Conservation (phyloP, 2,329 filamentous ascomycete genomes). For the Diaporthe ampelina region DNA sequence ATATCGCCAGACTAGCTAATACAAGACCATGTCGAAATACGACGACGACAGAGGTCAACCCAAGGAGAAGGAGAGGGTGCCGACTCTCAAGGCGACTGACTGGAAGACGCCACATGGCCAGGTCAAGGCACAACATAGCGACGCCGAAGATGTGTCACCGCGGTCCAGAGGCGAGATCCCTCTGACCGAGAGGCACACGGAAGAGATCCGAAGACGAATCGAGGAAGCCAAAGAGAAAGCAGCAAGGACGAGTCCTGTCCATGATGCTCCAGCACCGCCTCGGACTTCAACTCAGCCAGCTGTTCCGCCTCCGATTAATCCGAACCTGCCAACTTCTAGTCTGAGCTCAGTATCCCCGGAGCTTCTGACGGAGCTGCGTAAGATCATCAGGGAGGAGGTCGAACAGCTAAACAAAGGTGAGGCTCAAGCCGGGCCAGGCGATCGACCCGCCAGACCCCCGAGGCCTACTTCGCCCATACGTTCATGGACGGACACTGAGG, state of each 20-base stretch:
- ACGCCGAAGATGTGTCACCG: conserved; percentile 37
- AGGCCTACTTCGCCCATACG: conserved; percentile 24
- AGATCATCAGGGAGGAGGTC: conserved; percentile 45
- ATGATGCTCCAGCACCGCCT: conserved; percentile 12
- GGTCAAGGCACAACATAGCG: conserved; percentile 1
- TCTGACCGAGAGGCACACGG: conserved; percentile 29
- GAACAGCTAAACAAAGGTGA: conserved; percentile 37
- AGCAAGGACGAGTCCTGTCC: conserved; percentile 14
- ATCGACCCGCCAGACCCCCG: conserved; percentile 16
- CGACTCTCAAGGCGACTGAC: conserved; percentile 25
- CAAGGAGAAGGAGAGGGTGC: conserved; percentile 28
- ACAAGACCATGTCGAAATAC: conserved; percentile 37
- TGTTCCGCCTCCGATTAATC: conserved; percentile 4
- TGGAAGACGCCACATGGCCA: conserved; percentile 33
- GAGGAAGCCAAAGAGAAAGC: conserved; percentile 30
- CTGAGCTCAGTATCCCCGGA: conserved; percentile 39
- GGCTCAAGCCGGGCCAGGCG: conserved; percentile 4
- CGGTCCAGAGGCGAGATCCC: conserved; percentile 38
- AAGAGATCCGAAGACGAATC: conserved; percentile 34
- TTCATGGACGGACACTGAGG: conserved; percentile 11
- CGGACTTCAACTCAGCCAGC: conserved; percentile 2
- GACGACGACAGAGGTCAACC: conserved; percentile 26
- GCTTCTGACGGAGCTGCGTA: conserved; percentile 44
- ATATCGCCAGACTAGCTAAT: neutral
- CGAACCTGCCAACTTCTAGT: conserved; percentile 13